A percentile compares a stretch with the other conserved stretches of the same genome.
phyloP scores from a whole-genome alignment of 1,284 basidiomycete species.

The Coniferiporia weirii region DNA sequence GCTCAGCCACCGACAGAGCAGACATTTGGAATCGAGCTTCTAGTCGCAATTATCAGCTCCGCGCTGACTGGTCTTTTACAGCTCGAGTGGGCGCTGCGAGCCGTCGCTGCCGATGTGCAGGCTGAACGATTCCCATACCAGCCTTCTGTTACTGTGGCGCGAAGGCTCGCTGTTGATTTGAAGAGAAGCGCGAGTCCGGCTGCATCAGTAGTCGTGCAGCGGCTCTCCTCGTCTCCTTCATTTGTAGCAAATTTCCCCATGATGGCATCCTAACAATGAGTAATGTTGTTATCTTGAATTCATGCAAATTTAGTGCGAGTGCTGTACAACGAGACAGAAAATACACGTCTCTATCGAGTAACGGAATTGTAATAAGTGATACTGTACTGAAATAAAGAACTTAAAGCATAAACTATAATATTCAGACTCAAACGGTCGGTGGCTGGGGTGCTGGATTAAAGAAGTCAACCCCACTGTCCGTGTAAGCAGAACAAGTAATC shows the following conservation, averaged over 20 bases:
- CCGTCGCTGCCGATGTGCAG: conserved; percentile 43
- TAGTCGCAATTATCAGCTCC: conserved; percentile 57
- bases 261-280: conserved; percentile 32
- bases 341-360: conserved; percentile 26
- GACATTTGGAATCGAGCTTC: conserved; percentile 50
- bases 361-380: conserved; percentile 24
- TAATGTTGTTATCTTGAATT: background rate
- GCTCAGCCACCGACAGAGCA: conserved; percentile 45
- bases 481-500: background rate
- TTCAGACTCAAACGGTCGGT: conserved; percentile 36
- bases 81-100: conserved; percentile 56
- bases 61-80: conserved; percentile 60
- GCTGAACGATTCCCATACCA: conserved; percentile 45
- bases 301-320: background rate
- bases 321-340: background rate
- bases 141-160: conserved; percentile 55
- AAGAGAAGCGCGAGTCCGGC: conserved; percentile 48
- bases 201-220: conserved; percentile 49
- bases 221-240: conserved; percentile 52
- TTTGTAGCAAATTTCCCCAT: conserved; percentile 71
- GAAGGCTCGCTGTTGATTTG: conserved; percentile 54
- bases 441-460: conserved; percentile 42
- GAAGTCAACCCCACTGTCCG: conserved; percentile 6
- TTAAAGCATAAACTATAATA: background rate
- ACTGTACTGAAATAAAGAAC: background rate